Conservation (phyloP, 176 grass and related monocot genomes). For the Guadua angustifolia region DNA sequence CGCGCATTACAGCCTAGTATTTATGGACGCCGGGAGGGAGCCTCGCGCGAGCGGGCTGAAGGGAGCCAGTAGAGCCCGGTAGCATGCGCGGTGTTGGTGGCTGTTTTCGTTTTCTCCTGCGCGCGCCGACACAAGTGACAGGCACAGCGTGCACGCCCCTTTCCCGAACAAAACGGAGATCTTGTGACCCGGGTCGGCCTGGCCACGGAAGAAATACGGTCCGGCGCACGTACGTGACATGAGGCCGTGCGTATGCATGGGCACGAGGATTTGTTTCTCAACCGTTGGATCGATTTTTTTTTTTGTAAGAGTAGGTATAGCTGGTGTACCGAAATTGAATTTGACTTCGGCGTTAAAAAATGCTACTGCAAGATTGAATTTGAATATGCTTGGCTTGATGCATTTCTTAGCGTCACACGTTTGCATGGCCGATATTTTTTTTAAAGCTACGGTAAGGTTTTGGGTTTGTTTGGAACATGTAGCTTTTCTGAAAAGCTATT, state of each 20-base stretch:
- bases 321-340: background rate
- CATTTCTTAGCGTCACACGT: background rate
- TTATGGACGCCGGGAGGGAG: slow-evolving; percentile 37
- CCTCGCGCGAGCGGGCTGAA: too few relatives aligned
- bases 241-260: background rate
- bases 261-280: background rate
- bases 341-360: background rate
- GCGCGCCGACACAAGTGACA: slow-evolving; percentile 45
- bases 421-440: background rate
- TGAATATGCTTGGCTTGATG: background rate
- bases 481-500: too few relatives aligned
- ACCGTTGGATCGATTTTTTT: too few relatives aligned
- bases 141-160: slow-evolving; percentile 14
- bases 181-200: background rate
- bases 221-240: background rate
- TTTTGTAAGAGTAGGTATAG: too few relatives aligned
- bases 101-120: slow-evolving; percentile 49
- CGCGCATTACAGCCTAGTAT: too few relatives aligned
- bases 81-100: slow-evolving; percentile 17
- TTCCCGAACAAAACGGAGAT: slow-evolving; percentile 7
- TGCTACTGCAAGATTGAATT: background rate
- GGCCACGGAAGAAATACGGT: background rate
- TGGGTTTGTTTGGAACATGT: too few relatives aligned
- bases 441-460: background rate
- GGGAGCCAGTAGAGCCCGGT: too few relatives aligned